Conservation (phyloP, 768 basidiomycete species). For the Roridomyces roridus region DNA sequence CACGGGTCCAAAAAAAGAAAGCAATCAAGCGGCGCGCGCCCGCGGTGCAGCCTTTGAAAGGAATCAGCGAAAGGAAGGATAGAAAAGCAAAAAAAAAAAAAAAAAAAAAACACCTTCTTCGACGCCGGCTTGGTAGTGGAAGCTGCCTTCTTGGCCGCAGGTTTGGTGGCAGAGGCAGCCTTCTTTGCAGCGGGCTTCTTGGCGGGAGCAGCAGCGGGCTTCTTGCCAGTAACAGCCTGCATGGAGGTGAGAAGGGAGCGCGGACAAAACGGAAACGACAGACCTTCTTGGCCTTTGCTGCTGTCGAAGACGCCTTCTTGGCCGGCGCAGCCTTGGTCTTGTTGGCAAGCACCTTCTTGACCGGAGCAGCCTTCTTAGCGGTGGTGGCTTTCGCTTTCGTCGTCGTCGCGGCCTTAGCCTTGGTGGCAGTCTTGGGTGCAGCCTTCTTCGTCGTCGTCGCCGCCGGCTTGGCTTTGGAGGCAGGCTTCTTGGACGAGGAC, state of each 20-base stretch:
- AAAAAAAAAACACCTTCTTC: background rate
- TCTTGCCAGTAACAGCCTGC: conserved; percentile 18
- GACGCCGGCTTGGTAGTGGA: background rate
- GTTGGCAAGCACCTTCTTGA: conserved; percentile 8
- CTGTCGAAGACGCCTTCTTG: conserved; percentile 19
- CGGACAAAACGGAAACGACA: background rate
- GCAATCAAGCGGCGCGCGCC: background rate
- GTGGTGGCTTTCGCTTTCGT: background rate
- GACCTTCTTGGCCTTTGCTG: conserved; percentile 21
- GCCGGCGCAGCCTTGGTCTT: conserved; percentile 15
- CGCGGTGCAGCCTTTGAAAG: conserved; percentile 3
- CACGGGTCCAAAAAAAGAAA: background rate
- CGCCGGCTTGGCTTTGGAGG: conserved; percentile 3
- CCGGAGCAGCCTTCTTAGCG: conserved; percentile 1
- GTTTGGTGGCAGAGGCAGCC: conserved; percentile 9
- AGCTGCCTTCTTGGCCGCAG: conserved; percentile 23
- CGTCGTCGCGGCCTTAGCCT: background rate
- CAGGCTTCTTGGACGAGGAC: background rate
- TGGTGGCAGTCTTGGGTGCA: conserved; percentile 2
- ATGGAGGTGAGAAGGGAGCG: background rate
- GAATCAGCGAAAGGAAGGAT: background rate
- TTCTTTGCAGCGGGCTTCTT: conserved; percentile 4
- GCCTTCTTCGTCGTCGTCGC: background rate
- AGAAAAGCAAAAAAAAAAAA: background rate
- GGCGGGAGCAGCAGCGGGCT: conserved; percentile 5